These are phyloP conservation scores for Amphicarpaea edgeworthii DNA, from an alignment of 306 rosid genomes.

Conservation along the genomic window DNA sequence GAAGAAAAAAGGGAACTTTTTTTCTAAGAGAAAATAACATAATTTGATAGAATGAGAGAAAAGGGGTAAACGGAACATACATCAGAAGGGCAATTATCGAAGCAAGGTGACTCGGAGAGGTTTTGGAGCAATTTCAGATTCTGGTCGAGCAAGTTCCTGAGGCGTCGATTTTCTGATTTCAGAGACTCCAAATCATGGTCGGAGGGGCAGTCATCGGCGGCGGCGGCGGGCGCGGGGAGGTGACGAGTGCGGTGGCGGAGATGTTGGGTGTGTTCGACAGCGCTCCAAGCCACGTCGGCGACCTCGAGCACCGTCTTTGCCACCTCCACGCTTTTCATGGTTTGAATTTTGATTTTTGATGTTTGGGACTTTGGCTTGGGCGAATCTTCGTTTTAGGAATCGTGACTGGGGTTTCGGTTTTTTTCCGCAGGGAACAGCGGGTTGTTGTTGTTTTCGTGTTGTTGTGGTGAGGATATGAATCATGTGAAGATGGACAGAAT, in stretches of 20 bases:
- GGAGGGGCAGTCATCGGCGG: slow-evolving; percentile 34
- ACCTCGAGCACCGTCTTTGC: slow-evolving; percentile 96
- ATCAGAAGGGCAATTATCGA: slow-evolving; percentile 87
- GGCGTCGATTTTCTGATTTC: slow-evolving; percentile 78
- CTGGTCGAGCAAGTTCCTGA: slow-evolving; percentile 71
- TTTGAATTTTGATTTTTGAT: not conserved
- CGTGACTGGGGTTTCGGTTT: slow-evolving; percentile 1
- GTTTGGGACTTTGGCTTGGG: slow-evolving; percentile 6
- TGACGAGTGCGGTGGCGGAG: slow-evolving; percentile 45
- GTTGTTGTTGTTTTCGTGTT: slow-evolving; percentile 29
- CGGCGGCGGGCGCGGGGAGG: not conserved
- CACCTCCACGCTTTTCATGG: slow-evolving; percentile 71
- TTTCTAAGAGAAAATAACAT: not conserved
- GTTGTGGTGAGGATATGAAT: not conserved
- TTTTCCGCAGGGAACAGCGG: not conserved
- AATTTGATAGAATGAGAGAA: not conserved
- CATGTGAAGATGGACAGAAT: not conserved
- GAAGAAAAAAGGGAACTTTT: no score
- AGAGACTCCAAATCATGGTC: slow-evolving; percentile 63
- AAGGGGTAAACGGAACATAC: slow-evolving; percentile 42
- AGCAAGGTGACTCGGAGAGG: slow-evolving; percentile 70
- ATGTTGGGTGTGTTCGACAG: slow-evolving; percentile 75
- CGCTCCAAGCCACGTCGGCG: slow-evolving; percentile 91
- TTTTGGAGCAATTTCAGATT: slow-evolving; percentile 75
- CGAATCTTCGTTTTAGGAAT: not conserved